Percentiles rank a stretch among this genome's conserved stretches.
Evolutionary conservation across 1,284 basidiomycete genomes (phyloP).

Genomic region (Heterobasidion annosum): DNA sequence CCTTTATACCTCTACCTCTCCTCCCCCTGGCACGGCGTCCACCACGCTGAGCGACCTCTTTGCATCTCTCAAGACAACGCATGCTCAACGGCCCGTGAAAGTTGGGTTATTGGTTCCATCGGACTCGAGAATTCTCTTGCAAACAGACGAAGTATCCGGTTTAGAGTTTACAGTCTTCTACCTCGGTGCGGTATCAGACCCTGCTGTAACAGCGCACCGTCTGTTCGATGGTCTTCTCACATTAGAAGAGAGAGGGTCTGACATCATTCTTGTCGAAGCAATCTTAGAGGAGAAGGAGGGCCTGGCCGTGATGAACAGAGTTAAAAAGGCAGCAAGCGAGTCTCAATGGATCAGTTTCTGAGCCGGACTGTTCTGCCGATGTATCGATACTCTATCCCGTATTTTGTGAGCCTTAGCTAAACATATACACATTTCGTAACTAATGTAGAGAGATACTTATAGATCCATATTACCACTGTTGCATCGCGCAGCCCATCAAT

Average conservation of each 20-base stretch:
- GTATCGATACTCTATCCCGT: not conserved
- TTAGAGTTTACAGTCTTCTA: constrained; percentile 45
- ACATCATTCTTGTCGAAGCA: constrained; percentile 85
- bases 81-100: constrained; percentile 23
- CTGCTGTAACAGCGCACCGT: constrained; percentile 67
- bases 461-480: too few species aligned
- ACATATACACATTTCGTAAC: too few species aligned
- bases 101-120: constrained; percentile 66
- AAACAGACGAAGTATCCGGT: constrained; percentile 25
- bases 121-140: constrained; percentile 46
- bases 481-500: too few species aligned
- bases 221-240: constrained; percentile 87
- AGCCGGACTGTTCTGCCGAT: not conserved
- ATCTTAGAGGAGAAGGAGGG: constrained; percentile 79
- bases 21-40: constrained; percentile 16
- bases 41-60: constrained; percentile 29
- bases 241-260: constrained; percentile 70
- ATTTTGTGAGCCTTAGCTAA: not conserved
- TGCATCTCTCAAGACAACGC: constrained; percentile 23
- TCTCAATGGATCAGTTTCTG: constrained; percentile 33
- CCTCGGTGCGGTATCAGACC: constrained; percentile 57
- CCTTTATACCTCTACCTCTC: constrained; percentile 44
- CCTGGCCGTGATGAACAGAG: constrained; percentile 95
- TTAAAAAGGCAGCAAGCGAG: constrained; percentile 86
- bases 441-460: too few species aligned